Conservation (phyloP, 1,139 yeast genomes). For the Candida mesenterica region DNA sequence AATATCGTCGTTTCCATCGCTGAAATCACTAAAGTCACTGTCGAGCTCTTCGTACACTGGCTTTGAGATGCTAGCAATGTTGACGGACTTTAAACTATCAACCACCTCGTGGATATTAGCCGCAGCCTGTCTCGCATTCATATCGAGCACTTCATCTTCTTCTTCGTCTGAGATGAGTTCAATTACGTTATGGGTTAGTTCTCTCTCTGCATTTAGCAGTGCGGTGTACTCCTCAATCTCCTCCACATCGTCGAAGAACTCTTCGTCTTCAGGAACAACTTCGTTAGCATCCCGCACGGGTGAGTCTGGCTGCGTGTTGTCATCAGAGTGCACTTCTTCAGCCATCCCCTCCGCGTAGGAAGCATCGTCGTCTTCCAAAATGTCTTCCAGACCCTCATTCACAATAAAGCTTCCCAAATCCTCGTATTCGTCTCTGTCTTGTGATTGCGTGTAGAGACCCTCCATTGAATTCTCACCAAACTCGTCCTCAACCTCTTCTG, state of each 20-base stretch:
- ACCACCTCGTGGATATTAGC: too few species aligned
- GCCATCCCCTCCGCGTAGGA: slow-evolving; percentile 8
- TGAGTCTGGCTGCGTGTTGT: slow-evolving; percentile 7
- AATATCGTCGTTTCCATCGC: slow-evolving; percentile 40
- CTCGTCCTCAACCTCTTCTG: slow-evolving; percentile 35
- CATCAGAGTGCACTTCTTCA: slow-evolving; percentile 3
- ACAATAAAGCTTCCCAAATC: slow-evolving; percentile 39
- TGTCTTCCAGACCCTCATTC: slow-evolving; percentile 20
- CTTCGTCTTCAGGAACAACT: slow-evolving; percentile 21
- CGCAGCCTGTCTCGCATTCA: too few species aligned
- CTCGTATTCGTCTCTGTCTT: slow-evolving; percentile 30
- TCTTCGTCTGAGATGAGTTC: slow-evolving; percentile 1
- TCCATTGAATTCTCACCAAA: slow-evolving; percentile 42
- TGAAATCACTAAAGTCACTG: slow-evolving; percentile 27
- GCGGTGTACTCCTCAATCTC: slow-evolving; percentile 36
- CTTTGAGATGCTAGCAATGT: slow-evolving; percentile 3
- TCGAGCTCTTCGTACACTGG: slow-evolving; percentile 15
- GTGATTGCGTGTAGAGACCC: slow-evolving; percentile 39
- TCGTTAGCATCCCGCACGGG: slow-evolving; percentile 12
- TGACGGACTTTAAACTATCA: too few species aligned
- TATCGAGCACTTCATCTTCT: not conserved
- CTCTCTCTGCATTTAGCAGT: slow-evolving; percentile 45
- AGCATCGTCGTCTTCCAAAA: slow-evolving; percentile 13
- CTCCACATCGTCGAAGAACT: slow-evolving; percentile 27
- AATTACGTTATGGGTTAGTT: slow-evolving; percentile 13